Conservation (phyloP, 352 stramenopile genomes). For the Phytophthora litchii region DNA sequence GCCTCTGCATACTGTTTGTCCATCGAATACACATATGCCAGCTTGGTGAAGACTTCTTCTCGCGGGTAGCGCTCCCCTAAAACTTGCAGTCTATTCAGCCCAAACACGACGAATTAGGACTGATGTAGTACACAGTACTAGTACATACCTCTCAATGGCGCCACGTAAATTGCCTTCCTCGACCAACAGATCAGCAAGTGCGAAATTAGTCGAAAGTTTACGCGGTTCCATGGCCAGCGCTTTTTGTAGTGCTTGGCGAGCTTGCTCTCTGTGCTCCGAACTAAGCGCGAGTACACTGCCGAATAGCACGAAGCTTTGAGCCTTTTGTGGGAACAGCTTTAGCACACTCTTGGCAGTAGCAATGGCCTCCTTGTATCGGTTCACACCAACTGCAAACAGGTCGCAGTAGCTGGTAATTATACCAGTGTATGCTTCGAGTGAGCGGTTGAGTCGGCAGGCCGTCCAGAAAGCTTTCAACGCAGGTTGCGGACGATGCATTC, state of each 20-base stretch:
- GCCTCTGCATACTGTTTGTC: conserved; percentile 73
- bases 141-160: conserved; percentile 67
- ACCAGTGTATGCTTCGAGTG: conserved; percentile 71
- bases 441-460: conserved; percentile 62
- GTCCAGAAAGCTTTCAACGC: conserved; percentile 71
- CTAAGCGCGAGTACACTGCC: conserved; percentile 77
- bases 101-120: conserved; percentile 8
- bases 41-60: conserved; percentile 78
- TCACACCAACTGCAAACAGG: conserved; percentile 60
- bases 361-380: conserved; percentile 80
- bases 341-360: conserved; percentile 68
- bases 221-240: conserved; percentile 66
- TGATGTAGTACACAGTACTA: not conserved
- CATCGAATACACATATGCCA: conserved; percentile 74
- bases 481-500: conserved; percentile 63
- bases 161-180: conserved; percentile 51
- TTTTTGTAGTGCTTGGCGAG: conserved; percentile 61
- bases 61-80: conserved; percentile 56
- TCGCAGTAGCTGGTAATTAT: conserved; percentile 81
- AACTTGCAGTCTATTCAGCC: conserved; percentile 36
- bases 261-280: conserved; percentile 63
- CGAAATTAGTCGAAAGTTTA: conserved; percentile 69
- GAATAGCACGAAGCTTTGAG: conserved; percentile 74
- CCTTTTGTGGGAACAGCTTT: conserved; percentile 72
- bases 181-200: conserved; percentile 70